phyloP scores from a whole-genome alignment of 495 filamentous ascomycete species.

The Penicillium mononematosum region DNA sequence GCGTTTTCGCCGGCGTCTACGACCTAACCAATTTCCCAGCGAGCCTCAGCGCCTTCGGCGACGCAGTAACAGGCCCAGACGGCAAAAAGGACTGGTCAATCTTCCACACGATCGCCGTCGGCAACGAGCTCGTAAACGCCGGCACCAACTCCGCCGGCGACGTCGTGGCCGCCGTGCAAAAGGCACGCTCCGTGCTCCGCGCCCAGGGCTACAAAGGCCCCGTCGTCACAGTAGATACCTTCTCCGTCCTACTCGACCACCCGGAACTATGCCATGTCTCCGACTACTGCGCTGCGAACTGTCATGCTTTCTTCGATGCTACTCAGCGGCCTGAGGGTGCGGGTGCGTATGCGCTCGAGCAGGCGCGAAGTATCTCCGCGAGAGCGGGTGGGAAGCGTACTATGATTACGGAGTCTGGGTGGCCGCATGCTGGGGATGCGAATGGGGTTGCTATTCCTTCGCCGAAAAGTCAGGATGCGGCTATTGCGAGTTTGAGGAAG shows the following conservation, averaged over 20 bases:
- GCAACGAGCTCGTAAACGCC: conserved; percentile 77
- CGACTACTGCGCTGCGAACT: conserved; percentile 79
- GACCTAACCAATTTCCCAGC: conserved; percentile 56
- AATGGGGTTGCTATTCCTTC: conserved; percentile 67
- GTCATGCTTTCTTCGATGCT: conserved; percentile 80
- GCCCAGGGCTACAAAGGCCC: conserved; percentile 66
- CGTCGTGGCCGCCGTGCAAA: conserved; percentile 54
- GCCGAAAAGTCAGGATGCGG: conserved; percentile 57
- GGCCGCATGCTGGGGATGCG: conserved; percentile 64
- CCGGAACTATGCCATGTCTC: conserved; percentile 68
- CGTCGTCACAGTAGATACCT: conserved; percentile 78
- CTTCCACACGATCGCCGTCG: conserved; percentile 70
- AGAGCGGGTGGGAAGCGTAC: conserved; percentile 54
- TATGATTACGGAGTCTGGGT: conserved; percentile 77
- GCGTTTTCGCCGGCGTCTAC: conserved; percentile 73
- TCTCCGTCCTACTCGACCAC: conserved; percentile 61
- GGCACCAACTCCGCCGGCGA: conserved; percentile 50
- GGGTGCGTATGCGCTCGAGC: conserved; percentile 59
- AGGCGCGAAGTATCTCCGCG: conserved; percentile 50
- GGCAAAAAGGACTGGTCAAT: conserved; percentile 54
- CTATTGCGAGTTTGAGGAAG: conserved; percentile 60
- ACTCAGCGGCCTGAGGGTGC: conserved; percentile 54
- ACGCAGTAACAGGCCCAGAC: conserved; percentile 42
- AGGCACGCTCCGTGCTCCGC: conserved; percentile 57
- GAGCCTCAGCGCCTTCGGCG: conserved; percentile 53